Evolutionary conservation across 163 green algal genomes (phyloP), one percentile per base, ranked within the genome.

Genomic region (Scenedesmus sp.): DNA sequence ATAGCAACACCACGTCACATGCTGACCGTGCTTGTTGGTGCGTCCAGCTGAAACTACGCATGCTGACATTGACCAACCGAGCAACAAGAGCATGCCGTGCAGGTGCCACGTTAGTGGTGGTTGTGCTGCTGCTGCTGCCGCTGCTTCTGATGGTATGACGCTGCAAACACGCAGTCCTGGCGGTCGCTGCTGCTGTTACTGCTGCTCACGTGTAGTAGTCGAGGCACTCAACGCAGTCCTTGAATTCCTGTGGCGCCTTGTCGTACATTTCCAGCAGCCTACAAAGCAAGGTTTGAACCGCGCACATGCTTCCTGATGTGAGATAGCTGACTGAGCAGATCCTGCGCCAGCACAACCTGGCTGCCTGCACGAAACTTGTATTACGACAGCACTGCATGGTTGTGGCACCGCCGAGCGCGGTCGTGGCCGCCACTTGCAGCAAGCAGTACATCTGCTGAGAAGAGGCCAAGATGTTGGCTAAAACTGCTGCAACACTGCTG

Each of bases 151-250:
- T 20, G 34, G 13, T 16, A 60, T 16, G 20, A 34, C 8, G n/a
- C 67, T 79, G 12, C 6, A 46, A 46, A n/a, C 34, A 46, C 26
- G 67, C 54, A 16, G 81, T 9, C 1, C 18, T 70, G 81, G 8
- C 13, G 23, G 18, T 6, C 66, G 26, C 26, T 88, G 82, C 67
- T 85, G 67, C 87, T 16, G 26, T 84, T 8, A 6, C 34, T 84
- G 54, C 60, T 23, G 62, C 90, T 87, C 60, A 93, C 90, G 90
- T 93, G 90, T 93, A 93, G 84, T 93, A 93, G 64, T 93, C 90
- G 2, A 93, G 79, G 90, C 90, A 93, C n/a, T 93, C 90, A 18
- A 88, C 57, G 77, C 82, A 93, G 62, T 93, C 90, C 76, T 91
- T 91, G 85, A 93, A 93, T 62, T 93, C 90, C 34, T 55, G 74